Base-by-base conservation (phyloP, 1,284 basidiomycete genomes). In the Anthracocystis walkeri region DNA sequence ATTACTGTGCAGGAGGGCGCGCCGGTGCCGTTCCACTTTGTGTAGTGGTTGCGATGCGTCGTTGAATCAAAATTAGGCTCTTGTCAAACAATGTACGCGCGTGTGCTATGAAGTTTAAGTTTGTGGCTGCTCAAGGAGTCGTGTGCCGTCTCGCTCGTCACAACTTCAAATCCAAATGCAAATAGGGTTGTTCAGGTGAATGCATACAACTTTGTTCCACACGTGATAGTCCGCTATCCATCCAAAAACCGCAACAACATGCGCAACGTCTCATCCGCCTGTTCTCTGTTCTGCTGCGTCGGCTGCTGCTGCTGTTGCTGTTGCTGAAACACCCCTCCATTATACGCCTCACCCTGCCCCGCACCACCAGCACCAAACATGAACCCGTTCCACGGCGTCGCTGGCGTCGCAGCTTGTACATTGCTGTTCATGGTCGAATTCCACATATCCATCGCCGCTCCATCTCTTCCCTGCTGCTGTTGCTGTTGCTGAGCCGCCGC, bases 1-100 rank as follows among this genome's bases (percentile, higher is more conserved):
- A 90, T 98, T 51, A 90, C 94, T 38, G 88, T 68, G 20, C 67
- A 70, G 31, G 8, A 48, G 11, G 73, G 73, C 35, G 44, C 55
- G 20, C 27, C 61, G 1, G 65, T 46, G 7, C 73, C 73, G 18
- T 75, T 75, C 64, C 49, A 58, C 1, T 70, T 46, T 18, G 57
- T 75, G 16, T 75, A 5, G 44, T 3, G n/a, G 11, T 2, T n/a
- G n/a, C 18, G 7, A 3, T 23, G 2, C 11, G 6, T 7, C 33
- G 7, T 35, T 14, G 12, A 35, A 51, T 20, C 6, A 20, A 31
- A 35, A 35, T 20, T 41, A 33, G 11, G 33, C 33, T 33, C 33
- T 33, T 8, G 33, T 33, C 33, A 33, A 33, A 33, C 33, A 33
- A 12, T 14, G 35, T 38, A 14, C 33, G 29, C 29, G 29, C 29